Conservation (phyloP, 805 yeast genomes). For the Pachysolen tannophilus region DNA sequence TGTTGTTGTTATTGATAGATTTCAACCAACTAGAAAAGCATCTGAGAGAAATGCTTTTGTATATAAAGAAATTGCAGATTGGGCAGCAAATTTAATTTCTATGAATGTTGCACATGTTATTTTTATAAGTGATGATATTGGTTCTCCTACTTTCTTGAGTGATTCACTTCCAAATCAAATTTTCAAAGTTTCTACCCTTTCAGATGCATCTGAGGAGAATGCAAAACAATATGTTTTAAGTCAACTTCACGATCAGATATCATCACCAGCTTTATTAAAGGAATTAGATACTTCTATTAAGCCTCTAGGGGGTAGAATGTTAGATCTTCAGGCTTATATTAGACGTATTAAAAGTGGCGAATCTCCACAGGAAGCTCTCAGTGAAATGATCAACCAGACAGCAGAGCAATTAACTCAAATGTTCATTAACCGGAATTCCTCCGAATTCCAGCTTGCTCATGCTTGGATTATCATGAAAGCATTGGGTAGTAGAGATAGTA, state of each 20-base stretch:
- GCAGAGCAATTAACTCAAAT: constrained; percentile 84
- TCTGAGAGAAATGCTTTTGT: constrained; percentile 54
- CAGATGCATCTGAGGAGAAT: constrained; percentile 72
- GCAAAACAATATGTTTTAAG: constrained; percentile 63
- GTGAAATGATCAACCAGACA: constrained; percentile 76
- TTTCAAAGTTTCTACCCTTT: constrained; percentile 62
- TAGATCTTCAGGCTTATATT: constrained; percentile 84
- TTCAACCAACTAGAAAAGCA: constrained; percentile 44
- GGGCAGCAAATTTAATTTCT: constrained; percentile 76
- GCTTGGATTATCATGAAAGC: constrained; percentile 78
- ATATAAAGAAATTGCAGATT: constrained; percentile 71
- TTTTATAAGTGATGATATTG: constrained; percentile 78
- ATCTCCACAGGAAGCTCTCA: constrained; percentile 62
- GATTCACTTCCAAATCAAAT: constrained; percentile 82
- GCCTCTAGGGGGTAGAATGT: constrained; percentile 92
- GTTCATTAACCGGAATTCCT: constrained; percentile 38
- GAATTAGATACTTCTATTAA: constrained; percentile 49
- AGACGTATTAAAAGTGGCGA: constrained; percentile 89
- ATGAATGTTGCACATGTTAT: constrained; percentile 86
- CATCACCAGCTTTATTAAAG: constrained; percentile 14
- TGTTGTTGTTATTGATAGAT: constrained; percentile 75
- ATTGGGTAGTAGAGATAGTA: constrained; percentile 39
- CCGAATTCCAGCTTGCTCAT: constrained; percentile 61
- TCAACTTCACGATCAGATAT: constrained; percentile 31
- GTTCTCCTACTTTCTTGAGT: constrained; percentile 59